Conservation (phyloP, 2,329 filamentous ascomycete genomes). For the Rutstroemia sp. region DNA sequence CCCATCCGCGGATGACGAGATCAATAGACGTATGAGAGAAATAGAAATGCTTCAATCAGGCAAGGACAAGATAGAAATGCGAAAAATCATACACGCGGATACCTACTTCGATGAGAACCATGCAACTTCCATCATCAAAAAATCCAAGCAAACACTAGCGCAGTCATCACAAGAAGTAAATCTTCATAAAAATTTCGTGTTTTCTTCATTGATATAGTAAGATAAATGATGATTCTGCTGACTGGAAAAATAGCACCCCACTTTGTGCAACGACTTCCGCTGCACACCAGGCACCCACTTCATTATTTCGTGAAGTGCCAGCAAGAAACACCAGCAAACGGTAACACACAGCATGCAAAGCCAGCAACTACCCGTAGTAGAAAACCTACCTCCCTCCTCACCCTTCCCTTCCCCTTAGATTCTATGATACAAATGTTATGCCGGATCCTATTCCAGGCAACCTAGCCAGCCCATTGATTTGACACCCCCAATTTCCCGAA, state of each 20-base stretch:
- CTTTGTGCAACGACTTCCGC: neutral
- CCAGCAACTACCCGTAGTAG: neutral
- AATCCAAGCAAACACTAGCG: no score
- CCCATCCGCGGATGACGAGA: no score
- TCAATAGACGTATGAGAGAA: no score
- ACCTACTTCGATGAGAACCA: no score
- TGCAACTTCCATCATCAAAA: no score
- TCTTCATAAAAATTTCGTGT: neutral
- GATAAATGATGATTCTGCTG: neutral
- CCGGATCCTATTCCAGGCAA: conserved; percentile 9
- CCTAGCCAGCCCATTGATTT: conserved; percentile 1
- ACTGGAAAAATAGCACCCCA: neutral
- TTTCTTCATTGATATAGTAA: neutral
- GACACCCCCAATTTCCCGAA: neutral
- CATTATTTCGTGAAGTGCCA: neutral
- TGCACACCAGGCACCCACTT: neutral
- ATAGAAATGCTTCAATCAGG: no score
- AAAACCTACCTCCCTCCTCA: neutral
- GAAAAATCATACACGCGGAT: no score
- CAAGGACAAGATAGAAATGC: no score
- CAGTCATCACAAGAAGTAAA: no score
- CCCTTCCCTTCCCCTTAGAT: neutral
- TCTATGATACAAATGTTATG: conserved; percentile 13
- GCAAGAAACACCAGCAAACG: neutral
- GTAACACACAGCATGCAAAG: neutral